Base-by-base conservation (phyloP, 164 flowering plant genomes). In the Euptelea pleiosperma region DNA sequence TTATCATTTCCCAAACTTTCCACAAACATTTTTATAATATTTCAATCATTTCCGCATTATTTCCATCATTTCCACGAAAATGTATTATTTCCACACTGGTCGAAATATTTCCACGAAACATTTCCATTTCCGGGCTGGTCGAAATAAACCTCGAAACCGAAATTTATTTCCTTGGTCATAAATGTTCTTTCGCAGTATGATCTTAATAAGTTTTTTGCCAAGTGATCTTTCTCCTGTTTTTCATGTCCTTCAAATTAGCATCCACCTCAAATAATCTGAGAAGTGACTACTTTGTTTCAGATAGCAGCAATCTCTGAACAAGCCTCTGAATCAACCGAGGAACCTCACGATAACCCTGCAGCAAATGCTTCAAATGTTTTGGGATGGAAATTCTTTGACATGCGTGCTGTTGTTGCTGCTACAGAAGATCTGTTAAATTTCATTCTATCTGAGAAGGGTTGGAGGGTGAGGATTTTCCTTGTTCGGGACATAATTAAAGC, bases 361-460 rank as follows among this genome's bases (percentile, higher is more conserved):
- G 73, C 52, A 50, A 66, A 62, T 52, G 52, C 61, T 43, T 67
- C 82, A 53, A 64, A 62, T 59, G 69, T 77, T 58, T 50, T 62
- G 30, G 88, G 78, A 48, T 81, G 89, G 93, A 91, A 83, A 64
- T 84, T 86, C 19, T 87, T 92, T 68, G 79, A 89, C 68, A 87
- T 86, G 84, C 82, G 69, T 31, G 74, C 96, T 61, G 96, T 92
- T 54, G 94, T 86, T 56, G 62, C 83, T 58, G 88, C 98, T 14
- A 89, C 96, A 4, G 98, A 92, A 77, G 98, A 92, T 79, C 80
- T 92, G 58, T 73, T 92, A 28, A 63, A 63, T 24, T 92, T 92
- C 75, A 81, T 87, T 44, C 62, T 92, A 36, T 89, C 96, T 42
- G 78, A 82, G 43, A 85, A 82, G 65, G 98, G 96, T 53, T 61